Evolutionary conservation across 2,329 filamentous ascomycete genomes (phyloP).

Genomic region (Colletotrichum nymphaeae): DNA sequence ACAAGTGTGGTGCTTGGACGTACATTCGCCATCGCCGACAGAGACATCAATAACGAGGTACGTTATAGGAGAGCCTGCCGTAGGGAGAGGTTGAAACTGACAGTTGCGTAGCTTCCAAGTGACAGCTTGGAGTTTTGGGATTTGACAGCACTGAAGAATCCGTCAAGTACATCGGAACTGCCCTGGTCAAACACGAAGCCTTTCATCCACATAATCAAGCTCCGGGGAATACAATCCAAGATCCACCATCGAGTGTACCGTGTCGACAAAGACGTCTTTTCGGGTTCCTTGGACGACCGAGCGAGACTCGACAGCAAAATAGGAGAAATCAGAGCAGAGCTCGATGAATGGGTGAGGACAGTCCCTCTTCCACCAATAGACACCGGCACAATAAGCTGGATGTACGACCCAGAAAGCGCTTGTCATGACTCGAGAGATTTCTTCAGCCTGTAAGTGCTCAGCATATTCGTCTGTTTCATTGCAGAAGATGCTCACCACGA

Average conservation of each 20-base stretch:
- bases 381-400: constrained; percentile 39
- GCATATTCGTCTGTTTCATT: too few relatives aligned
- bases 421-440: constrained; percentile 42
- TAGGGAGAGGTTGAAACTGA: not conserved
- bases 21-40: constrained; percentile 48
- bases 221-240: constrained; percentile 38
- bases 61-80: not conserved
- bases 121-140: constrained; percentile 39
- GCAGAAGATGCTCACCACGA: not conserved
- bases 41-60: constrained; percentile 46
- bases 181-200: constrained; percentile 41
- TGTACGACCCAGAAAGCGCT: constrained; percentile 42
- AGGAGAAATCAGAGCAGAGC: constrained; percentile 32
- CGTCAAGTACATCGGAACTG: not conserved
- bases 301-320: constrained; percentile 38
- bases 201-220: constrained; percentile 43
- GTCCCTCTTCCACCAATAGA: constrained; percentile 40
- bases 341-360: constrained; percentile 38
- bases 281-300: constrained; percentile 1
- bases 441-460: constrained; percentile 18
- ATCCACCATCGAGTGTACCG: constrained; percentile 39
- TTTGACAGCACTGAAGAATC: constrained; percentile 28
- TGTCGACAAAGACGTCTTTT: constrained; percentile 39
- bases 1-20: constrained; percentile 47
- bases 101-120: constrained; percentile 37